Conservation (phyloP, 129 eudicot genomes). For the Chrysanthemum seticuspe region DNA sequence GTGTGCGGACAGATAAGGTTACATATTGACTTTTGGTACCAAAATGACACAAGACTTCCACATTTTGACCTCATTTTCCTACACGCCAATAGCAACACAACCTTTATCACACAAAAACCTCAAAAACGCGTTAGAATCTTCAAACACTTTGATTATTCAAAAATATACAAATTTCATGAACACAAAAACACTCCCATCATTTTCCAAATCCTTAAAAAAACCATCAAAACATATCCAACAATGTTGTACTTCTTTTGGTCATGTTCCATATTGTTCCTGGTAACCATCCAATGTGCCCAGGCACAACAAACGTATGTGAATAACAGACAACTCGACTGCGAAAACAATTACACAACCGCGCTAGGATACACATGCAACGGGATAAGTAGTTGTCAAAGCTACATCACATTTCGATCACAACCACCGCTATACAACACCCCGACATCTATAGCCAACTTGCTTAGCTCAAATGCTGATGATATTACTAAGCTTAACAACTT, state of each 20-base stretch:
- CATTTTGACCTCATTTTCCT: slow-evolving; percentile 11
- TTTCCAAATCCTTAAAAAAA: not conserved
- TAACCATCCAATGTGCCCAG: slow-evolving; percentile 13
- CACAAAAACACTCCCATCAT: slow-evolving; percentile 22
- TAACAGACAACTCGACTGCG: slow-evolving; percentile 64
- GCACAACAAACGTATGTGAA: slow-evolving; percentile 65
- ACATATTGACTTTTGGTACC: not conserved
- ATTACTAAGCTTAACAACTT: slow-evolving; percentile 49
- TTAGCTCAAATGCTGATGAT: slow-evolving; percentile 33
- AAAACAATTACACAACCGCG: slow-evolving; percentile 35
- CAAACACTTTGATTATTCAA: slow-evolving; percentile 3
- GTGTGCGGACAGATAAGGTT: not conserved
- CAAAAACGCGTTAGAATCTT: slow-evolving; percentile 27
- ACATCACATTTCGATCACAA: slow-evolving; percentile 71
- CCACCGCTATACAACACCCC: slow-evolving; percentile 47
- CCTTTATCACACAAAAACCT: not conserved
- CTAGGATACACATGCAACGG: slow-evolving; percentile 62
- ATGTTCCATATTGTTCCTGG: not conserved
- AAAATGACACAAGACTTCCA: not conserved
- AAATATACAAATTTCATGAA: not conserved
- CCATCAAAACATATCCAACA: too few relatives aligned
- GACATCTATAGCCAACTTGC: slow-evolving; percentile 41
- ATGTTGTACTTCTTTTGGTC: slow-evolving; percentile 1
- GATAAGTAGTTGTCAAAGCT: slow-evolving; percentile 42
- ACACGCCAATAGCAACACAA: slow-evolving; percentile 13